Percentiles rank a stretch among this genome's conserved stretches.
Evolutionary conservation across 2,329 filamentous ascomycete genomes (phyloP).

Genomic region (Ceratocystis lukuohia): DNA sequence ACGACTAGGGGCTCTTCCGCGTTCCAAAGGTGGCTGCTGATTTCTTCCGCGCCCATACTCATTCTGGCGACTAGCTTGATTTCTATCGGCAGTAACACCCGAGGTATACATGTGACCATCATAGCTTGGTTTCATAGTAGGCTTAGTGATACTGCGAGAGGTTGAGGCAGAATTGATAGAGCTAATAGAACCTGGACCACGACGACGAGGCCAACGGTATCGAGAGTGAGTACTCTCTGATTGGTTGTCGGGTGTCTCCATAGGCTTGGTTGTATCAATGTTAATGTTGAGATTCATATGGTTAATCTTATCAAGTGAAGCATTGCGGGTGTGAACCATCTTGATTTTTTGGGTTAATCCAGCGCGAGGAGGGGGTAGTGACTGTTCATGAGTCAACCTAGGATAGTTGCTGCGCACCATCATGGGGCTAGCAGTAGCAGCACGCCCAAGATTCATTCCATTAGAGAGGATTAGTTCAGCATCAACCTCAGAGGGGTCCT

Average conservation of each 20-base stretch:
- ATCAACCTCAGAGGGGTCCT: background rate
- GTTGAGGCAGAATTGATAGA: slow-evolving; percentile 45
- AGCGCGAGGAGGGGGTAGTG: slow-evolving; percentile 51
- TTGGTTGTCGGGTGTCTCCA: slow-evolving; percentile 26
- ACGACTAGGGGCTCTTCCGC: slow-evolving; percentile 51
- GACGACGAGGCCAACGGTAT: slow-evolving; percentile 42
- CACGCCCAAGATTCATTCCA: slow-evolving; percentile 43
- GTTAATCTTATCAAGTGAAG: slow-evolving; percentile 59
- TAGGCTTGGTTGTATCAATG: slow-evolving; percentile 14
- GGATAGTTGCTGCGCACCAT: slow-evolving; percentile 41
- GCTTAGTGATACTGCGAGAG: slow-evolving; percentile 36
- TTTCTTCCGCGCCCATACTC: background rate
- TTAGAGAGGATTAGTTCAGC: slow-evolving; percentile 22
- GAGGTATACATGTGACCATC: slow-evolving; percentile 31
- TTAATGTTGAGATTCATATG: slow-evolving; percentile 40
- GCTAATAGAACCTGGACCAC: slow-evolving; percentile 42
- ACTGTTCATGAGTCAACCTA: slow-evolving; percentile 26
- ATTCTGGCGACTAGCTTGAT: slow-evolving; percentile 26
- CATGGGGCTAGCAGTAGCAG: slow-evolving; percentile 54
- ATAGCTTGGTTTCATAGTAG: slow-evolving; percentile 48
- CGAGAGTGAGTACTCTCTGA: slow-evolving; percentile 39
- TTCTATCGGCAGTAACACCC: no score
- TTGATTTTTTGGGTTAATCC: slow-evolving; percentile 39
- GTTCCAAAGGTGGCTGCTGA: slow-evolving; percentile 22
- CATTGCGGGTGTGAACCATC: slow-evolving; percentile 48